A percentile compares a stretch with the other conserved stretches of the same genome.
These are phyloP conservation scores for Tricholoma flavovirens DNA, from an alignment of 768 basidiomycete genomes.

Conservation along the genomic window DNA sequence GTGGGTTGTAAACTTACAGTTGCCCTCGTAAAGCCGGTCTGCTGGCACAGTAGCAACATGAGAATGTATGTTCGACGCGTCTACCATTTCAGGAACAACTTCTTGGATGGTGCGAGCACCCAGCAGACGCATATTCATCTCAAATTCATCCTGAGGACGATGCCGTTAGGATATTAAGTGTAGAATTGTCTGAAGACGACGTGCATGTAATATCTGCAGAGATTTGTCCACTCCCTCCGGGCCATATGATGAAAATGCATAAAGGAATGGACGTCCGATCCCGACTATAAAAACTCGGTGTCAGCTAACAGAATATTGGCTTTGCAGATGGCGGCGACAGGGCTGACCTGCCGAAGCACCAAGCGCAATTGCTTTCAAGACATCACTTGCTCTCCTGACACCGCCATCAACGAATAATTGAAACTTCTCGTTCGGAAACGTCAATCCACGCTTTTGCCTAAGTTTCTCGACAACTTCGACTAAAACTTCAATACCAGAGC, in stretches of 20 bases:
- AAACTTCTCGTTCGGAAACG: conserved; percentile 75
- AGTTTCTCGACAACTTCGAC: conserved; percentile 78
- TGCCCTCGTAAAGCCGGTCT: conserved; percentile 71
- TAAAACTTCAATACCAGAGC: conserved; percentile 87
- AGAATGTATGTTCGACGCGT: conserved; percentile 60
- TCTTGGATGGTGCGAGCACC: conserved; percentile 80
- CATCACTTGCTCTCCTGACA: conserved; percentile 84
- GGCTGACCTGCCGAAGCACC: conserved; percentile 78
- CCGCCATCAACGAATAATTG: conserved; percentile 94
- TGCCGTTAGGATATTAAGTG: not conserved
- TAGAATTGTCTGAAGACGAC: conserved; percentile 12
- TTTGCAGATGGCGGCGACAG: conserved; percentile 29
- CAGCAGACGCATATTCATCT: conserved; percentile 94
- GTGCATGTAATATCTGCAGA: conserved; percentile 68
- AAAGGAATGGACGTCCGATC: conserved; percentile 81
- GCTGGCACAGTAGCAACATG: conserved; percentile 66
- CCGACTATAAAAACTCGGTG: conserved; percentile 46
- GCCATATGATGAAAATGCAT: conserved; percentile 87
- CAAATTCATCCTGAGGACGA: conserved; percentile 78
- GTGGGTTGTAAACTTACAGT: conserved; percentile 53
- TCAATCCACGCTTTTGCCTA: conserved; percentile 55
- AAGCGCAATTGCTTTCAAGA: conserved; percentile 81
- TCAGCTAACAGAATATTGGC: conserved; percentile 24
- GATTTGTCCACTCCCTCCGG: conserved; percentile 81
- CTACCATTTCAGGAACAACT: conserved; percentile 85